These are phyloP conservation scores for Sclerotinia minor DNA, from an alignment of 2,329 filamentous ascomycete species.

Conservation along the genomic window DNA sequence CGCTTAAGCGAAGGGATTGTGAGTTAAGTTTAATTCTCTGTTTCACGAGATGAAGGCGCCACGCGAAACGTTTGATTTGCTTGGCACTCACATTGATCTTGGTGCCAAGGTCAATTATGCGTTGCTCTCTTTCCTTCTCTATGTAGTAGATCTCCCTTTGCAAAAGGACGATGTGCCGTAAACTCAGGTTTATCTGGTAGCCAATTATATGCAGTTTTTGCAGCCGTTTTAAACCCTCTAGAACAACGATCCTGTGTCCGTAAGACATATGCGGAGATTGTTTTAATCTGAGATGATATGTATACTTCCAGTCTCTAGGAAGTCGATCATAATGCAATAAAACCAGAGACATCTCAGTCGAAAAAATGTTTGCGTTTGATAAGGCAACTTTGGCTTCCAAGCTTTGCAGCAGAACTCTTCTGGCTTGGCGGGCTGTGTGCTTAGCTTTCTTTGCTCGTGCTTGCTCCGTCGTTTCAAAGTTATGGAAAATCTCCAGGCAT, in stretches of 20 bases:
- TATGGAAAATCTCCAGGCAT: conserved; percentile 13
- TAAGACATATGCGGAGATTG: conserved; percentile 13
- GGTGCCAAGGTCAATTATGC: neutral
- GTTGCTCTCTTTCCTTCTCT: neutral
- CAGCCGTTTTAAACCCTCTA: neutral
- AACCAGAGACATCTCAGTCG: conserved; percentile 5
- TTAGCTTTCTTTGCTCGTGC: conserved; percentile 8
- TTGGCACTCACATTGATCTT: neutral
- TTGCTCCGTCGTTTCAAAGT: conserved; percentile 10
- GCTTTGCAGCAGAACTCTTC: conserved; percentile 21
- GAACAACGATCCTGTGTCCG: conserved; percentile 9
- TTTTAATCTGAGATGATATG: conserved; percentile 13
- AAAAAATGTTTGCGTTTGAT: neutral
- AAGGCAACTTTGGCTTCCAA: conserved; percentile 17
- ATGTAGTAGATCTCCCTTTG: neutral
- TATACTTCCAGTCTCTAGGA: conserved; percentile 14
- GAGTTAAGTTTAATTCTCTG: neutral
- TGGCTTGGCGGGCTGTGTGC: neutral
- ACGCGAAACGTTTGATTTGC: neutral
- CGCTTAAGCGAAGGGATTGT: neutral
- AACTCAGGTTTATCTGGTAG: neutral
- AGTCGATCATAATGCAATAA: conserved; percentile 18
- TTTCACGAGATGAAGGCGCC: neutral
- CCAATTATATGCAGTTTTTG: conserved; percentile 11
- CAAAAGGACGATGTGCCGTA: neutral